Evolutionary conservation across 2,329 filamentous ascomycete species (phyloP).

Genomic region (Diaporthe aspalathi): DNA sequence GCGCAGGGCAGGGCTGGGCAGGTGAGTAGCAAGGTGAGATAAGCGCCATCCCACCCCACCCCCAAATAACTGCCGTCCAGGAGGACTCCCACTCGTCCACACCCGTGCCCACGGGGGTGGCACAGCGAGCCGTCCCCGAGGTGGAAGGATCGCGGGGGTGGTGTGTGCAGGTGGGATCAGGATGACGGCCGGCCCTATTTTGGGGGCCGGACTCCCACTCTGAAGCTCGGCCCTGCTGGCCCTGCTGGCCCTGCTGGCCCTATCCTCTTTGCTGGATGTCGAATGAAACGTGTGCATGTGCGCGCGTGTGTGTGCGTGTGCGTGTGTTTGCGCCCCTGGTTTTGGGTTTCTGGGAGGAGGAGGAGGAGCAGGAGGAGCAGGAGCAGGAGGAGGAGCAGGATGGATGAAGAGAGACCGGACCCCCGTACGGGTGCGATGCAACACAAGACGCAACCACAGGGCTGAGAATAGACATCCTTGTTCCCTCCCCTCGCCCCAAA

Average conservation of each 20-base stretch:
- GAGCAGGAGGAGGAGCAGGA: too few relatives aligned
- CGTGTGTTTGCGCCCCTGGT: constrained; percentile 20
- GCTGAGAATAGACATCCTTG: constrained; percentile 38
- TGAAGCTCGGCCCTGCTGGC: neutral
- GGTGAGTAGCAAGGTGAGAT: neutral
- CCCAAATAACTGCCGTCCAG: constrained; percentile 29
- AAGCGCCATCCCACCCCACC: constrained; percentile 30
- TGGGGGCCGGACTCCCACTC: constrained; percentile 16
- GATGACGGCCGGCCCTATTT: constrained; percentile 32
- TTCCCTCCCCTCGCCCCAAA: too few relatives aligned
- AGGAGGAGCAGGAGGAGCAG: neutral
- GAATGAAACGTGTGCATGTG: neutral
- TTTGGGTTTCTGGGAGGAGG: constrained; percentile 5
- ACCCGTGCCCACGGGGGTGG: constrained; percentile 14
- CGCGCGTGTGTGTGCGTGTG: neutral
- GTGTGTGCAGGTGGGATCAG: constrained; percentile 23
- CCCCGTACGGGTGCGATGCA: neutral
- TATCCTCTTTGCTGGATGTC: constrained; percentile 4
- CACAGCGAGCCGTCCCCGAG: constrained; percentile 32
- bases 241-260: too few relatives aligned
- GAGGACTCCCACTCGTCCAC: constrained; percentile 7
- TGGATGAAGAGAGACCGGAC: too few relatives aligned
- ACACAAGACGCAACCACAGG: constrained; percentile 29
- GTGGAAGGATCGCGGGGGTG: constrained; percentile 25
- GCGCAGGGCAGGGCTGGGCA: too few relatives aligned